Evolutionary conservation across 2,329 filamentous ascomycete species (phyloP), one percentile per base, ranked within the genome.

Genomic region (Colletotrichum plurivorum): DNA sequence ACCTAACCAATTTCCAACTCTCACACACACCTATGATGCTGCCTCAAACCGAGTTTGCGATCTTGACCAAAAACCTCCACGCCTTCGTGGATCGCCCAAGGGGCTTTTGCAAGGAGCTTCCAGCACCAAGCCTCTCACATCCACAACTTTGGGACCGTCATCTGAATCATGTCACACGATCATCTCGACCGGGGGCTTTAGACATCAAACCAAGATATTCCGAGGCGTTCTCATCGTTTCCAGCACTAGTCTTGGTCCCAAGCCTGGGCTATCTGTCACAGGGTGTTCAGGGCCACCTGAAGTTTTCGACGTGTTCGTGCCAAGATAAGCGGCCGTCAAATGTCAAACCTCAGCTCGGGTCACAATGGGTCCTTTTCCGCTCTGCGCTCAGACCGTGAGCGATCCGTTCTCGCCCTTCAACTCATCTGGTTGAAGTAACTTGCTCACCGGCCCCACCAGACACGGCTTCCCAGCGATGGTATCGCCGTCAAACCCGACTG

Each of bases 31-130:
- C 43, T 13, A 36, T 12, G 41, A 43, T 27, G 36, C 18, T 51
- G 55, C 55, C 39, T 46, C 62, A 65, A 58, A 49, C 36, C 43
- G 41, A 43, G 66, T 69, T 66, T 66, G 18, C 49, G 43, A 66
- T 69, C 43, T 31, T 31, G 36, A 27, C 31, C 12, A 22, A 15
- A 22, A 31, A 10, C 62, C 49, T 49, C n/a, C 36, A 45, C 5
- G 18, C 18, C 41, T 25, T 31, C 46, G 36, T n/a, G n/a, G 51
- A 60, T 66, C 62, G 55, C 25, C 53, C 18, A 60, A n/a, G 43
- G 54, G 43, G 12, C 9, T 27, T 39, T n/a, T 48, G 10, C 41
- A 25, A 36, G 51, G 39, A 55, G 49, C n/a, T 60, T 60, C 13
- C 49, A 59, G 12, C 18, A 27, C 13, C 18, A 25, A 27, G 20